These are phyloP conservation scores for Mycena amicta DNA, from an alignment of 768 basidiomycete species.

Conservation along the genomic window DNA sequence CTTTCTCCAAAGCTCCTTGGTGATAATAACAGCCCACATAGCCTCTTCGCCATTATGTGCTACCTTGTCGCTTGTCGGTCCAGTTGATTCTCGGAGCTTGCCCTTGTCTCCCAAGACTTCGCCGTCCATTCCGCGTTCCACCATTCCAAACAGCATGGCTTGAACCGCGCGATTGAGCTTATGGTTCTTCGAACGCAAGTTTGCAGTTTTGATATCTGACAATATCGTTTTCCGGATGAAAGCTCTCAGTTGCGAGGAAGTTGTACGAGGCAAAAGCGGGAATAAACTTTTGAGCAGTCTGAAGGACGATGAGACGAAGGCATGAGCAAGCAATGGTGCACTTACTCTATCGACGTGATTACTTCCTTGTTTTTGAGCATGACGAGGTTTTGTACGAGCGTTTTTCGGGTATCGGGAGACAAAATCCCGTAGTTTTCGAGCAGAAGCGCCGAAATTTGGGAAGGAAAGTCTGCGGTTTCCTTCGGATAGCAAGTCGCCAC, in stretches of 20 bases:
- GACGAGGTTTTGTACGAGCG: constrained; percentile 87
- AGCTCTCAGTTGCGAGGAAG: constrained; percentile 78
- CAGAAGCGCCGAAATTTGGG: constrained; percentile 76
- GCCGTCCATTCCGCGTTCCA: constrained; percentile 86
- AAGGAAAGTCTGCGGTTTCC: constrained; percentile 85
- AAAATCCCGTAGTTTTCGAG: constrained; percentile 77
- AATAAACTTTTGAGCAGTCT: constrained; percentile 92
- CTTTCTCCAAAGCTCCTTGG: constrained; percentile 94
- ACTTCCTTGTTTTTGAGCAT: constrained; percentile 93
- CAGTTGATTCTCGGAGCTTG: constrained; percentile 52
- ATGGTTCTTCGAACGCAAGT: constrained; percentile 86
- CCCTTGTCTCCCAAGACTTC: constrained; percentile 86
- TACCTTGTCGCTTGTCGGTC: constrained; percentile 40
- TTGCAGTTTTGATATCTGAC: constrained; percentile 90
- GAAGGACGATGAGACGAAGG: neutral
- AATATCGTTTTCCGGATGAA: constrained; percentile 94
- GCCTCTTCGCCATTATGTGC: constrained; percentile 75
- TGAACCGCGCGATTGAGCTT: constrained; percentile 96
- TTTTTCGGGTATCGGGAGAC: constrained; percentile 79
- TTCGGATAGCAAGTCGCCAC: constrained; percentile 93
- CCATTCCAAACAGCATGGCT: constrained; percentile 93
- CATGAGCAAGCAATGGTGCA: constrained; percentile 13
- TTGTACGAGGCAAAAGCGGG: constrained; percentile 91
- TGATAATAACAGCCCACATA: constrained; percentile 95
- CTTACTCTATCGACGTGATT: constrained; percentile 89